These are phyloP conservation scores for Micromonas commoda DNA, from an alignment of 139 green algal genomes.

Conservation along the genomic window DNA sequence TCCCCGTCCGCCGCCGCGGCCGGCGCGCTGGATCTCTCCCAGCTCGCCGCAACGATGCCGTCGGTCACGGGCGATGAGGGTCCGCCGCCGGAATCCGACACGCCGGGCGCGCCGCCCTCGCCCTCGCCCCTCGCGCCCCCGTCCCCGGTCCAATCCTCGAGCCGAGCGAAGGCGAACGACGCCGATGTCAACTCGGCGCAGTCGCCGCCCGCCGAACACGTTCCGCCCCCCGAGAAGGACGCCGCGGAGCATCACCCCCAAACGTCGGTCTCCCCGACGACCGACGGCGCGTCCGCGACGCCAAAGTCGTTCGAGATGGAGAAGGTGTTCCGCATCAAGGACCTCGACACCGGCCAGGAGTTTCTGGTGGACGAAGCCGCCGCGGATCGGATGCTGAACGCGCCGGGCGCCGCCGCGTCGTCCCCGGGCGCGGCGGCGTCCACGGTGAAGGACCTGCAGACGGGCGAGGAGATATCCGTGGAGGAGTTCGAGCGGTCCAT, in stretches of 20 bases:
- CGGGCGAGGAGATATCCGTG: neutral
- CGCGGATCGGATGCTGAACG: neutral
- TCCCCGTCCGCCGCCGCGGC: too few relatives aligned
- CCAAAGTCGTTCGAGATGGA: neutral
- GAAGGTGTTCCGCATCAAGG: conserved; percentile 21
- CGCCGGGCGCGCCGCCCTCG: too few relatives aligned
- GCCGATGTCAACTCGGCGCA: too few relatives aligned
- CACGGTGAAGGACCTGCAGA: conserved; percentile 2
- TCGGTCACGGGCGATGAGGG: neutral
- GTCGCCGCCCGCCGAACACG: too few relatives aligned
- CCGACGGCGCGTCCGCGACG: neutral
- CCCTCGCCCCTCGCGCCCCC: too few relatives aligned
- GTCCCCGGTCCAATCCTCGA: neutral
- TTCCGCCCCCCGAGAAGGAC: too few relatives aligned
- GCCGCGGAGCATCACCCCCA: neutral
- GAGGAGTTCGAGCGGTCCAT: conserved; percentile 23
- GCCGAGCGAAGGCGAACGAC: too few relatives aligned
- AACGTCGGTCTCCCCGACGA: neutral
- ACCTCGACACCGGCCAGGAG: conserved; percentile 34
- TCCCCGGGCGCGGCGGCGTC: neutral
- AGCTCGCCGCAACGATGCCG: neutral
- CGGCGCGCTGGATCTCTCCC: neutral
- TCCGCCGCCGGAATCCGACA: neutral
- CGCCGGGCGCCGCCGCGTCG: too few relatives aligned
- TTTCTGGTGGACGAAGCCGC: conserved; percentile 29